Conservation (phyloP, 176 grass and related monocot genomes). For the Oryza longistaminata region DNA sequence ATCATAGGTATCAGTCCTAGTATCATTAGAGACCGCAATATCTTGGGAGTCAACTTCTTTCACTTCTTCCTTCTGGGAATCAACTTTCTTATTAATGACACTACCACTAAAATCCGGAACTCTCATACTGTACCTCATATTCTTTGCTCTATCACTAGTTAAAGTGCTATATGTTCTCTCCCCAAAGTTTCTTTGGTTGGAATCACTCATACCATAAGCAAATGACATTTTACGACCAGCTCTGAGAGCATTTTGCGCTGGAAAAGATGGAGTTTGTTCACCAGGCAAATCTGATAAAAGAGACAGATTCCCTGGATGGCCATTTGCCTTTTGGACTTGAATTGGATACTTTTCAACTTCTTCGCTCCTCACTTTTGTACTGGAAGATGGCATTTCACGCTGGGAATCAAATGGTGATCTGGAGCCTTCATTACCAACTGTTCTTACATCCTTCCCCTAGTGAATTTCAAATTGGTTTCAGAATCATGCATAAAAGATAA, state of each 20-base stretch:
- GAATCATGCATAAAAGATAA: constrained; percentile 19
- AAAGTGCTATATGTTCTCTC: constrained; percentile 72
- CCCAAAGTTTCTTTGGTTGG: constrained; percentile 56
- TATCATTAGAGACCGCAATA: constrained; percentile 39
- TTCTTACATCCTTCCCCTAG: constrained; percentile 48
- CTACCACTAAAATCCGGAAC: constrained; percentile 55
- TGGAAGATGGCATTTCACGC: constrained; percentile 32
- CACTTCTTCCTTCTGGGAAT: constrained; percentile 68
- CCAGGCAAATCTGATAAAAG: constrained; percentile 33
- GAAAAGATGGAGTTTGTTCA: constrained; percentile 51
- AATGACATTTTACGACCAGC: constrained; percentile 78
- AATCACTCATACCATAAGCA: constrained; percentile 58
- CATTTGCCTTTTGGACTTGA: constrained; percentile 48
- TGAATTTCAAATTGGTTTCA: constrained; percentile 26
- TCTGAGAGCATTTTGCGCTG: constrained; percentile 51
- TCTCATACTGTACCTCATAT: constrained; percentile 62
- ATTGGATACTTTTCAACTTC: constrained; percentile 46
- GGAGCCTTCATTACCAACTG: constrained; percentile 34
- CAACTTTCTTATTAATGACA: constrained; percentile 43
- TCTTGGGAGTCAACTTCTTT: constrained; percentile 70
- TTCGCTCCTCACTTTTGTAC: constrained; percentile 33
- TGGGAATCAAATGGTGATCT: constrained; percentile 34
- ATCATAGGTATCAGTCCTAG: constrained; percentile 40
- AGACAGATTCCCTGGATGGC: constrained; percentile 29
- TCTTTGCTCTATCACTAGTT: constrained; percentile 70